Base-by-base conservation (phyloP, 352 stramenopile species). In the Phytophthora pluvialis region DNA sequence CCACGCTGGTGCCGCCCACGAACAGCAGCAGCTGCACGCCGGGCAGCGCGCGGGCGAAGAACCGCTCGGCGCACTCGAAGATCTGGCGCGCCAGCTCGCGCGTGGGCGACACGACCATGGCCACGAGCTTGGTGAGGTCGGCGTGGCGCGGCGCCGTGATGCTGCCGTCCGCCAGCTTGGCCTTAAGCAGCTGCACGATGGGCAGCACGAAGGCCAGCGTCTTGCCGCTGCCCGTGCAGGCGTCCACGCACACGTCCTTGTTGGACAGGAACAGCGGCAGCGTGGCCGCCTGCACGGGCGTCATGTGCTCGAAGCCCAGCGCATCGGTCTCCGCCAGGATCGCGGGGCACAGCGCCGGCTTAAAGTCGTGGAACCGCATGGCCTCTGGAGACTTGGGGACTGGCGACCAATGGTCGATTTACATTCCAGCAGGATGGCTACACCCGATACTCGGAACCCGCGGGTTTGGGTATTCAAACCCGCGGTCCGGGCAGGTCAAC, bases 161-260 rank as follows among this genome's bases (percentile, higher is more conserved):
- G 45, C 74, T 80, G 31, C 77, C 79, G 70, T 91, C 75, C 21
- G 65, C 75, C 33, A 93, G 72, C 62, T 85, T 83, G 46, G 47
- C 79, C 65, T 80, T 80, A 35, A 98, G 81, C 33, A 98, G 81
- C 75, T 99, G 90, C 49, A 98, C 82, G 35, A 97, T 86, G n/a
- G 96, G 94, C 60, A 99, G 67, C 52, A 98, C 86, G 73, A 98
- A 99, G 33, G 96, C 86, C 26, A 99, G 73, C 33, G 96, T 99
- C 80, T 99, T 99, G 53, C 96, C 96, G 12, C 84, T 97, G 33
- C 96, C 96, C 25, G 96, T 99, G 61, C 88, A 96, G n/a, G 96
- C 96, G 66, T 98, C 89, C 25, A 98, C 94, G 39, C 87, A 97
- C 31, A 98, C 93, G 62, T 98, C 93, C 60, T 98, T 98, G 78